Evolutionary conservation across 257 asterid species (phyloP).

Genomic region (Nicotiana benthamiana): DNA sequence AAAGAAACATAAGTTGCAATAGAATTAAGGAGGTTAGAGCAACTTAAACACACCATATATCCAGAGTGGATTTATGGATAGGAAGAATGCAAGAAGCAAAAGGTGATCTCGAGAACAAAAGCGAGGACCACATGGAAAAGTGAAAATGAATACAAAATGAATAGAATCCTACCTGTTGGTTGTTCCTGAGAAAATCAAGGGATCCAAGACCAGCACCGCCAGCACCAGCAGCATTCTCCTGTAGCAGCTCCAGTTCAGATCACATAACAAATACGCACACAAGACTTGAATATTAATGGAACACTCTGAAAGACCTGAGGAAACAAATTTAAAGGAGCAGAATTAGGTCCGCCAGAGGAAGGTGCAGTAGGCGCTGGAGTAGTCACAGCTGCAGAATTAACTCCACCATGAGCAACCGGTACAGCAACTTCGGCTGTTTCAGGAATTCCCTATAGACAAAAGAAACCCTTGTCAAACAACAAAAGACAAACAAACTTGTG

Average conservation of each 20-base stretch:
- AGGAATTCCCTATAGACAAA: slow-evolving; percentile 61
- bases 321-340: slow-evolving; percentile 81
- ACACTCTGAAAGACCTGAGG: slow-evolving; percentile 57
- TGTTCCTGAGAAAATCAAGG: slow-evolving; percentile 81
- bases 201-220: slow-evolving; percentile 52
- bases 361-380: slow-evolving; percentile 26
- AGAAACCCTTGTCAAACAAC: neutral
- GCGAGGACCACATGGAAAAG: neutral
- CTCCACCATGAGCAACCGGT: slow-evolving; percentile 42
- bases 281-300: slow-evolving; percentile 1
- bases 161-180: slow-evolving; percentile 47
- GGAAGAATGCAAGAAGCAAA: neutral
- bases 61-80: neutral
- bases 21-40: neutral
- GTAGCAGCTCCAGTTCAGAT: slow-evolving; percentile 13
- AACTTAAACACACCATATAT: neutral
- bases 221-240: slow-evolving; percentile 62
- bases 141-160: neutral
- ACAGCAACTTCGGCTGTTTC: slow-evolving; percentile 56
- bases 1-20: neutral
- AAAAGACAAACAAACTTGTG: slow-evolving; percentile 1
- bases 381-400: slow-evolving; percentile 28
- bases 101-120: neutral
- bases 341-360: slow-evolving; percentile 65
- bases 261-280: slow-evolving; percentile 7